These are phyloP conservation scores for Penicillium bovifimosum DNA, from an alignment of 495 filamentous ascomycete genomes.

Conservation along the genomic window DNA sequence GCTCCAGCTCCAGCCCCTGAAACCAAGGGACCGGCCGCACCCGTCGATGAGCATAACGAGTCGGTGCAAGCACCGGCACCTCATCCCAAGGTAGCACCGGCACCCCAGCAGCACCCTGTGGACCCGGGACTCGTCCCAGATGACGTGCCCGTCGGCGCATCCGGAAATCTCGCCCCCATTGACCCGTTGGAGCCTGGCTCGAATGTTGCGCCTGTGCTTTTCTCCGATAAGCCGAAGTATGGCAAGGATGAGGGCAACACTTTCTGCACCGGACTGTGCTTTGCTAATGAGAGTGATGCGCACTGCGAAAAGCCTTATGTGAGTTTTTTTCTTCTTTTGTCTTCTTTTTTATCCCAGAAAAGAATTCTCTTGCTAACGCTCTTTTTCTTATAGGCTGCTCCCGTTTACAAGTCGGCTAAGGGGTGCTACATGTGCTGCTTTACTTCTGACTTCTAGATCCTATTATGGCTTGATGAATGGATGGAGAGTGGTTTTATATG, in stretches of 20 bases:
- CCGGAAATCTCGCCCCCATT: slow-evolving; percentile 12
- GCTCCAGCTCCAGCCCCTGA: background rate
- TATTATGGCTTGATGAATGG: too few species aligned
- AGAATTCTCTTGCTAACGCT: background rate
- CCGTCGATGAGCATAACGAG: too few species aligned
- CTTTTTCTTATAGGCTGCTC: slow-evolving; percentile 3
- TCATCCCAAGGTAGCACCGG: too few species aligned
- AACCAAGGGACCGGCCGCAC: too few species aligned
- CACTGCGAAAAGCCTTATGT: slow-evolving; percentile 17
- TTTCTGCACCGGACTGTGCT: slow-evolving; percentile 25
- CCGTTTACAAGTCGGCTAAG: slow-evolving; percentile 7
- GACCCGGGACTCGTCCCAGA: background rate
- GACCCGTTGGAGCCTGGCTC: slow-evolving; percentile 9
- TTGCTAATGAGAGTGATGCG: slow-evolving; percentile 6
- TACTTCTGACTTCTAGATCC: slow-evolving; percentile 17
- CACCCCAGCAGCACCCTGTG: too few species aligned
- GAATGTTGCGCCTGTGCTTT: slow-evolving; percentile 12
- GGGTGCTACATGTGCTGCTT: slow-evolving; percentile 22
- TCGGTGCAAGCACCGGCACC: too few species aligned
- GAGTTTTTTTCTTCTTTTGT: slow-evolving; percentile 9
- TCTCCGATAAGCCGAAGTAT: background rate
- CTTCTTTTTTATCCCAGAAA: background rate
- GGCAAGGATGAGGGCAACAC: slow-evolving; percentile 25
- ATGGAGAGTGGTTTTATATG: too few species aligned
- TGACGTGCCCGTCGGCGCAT: background rate